These are phyloP conservation scores for Cunninghamia lanceolata DNA, from an alignment of 75 land plant genomes.

Conservation along the genomic window DNA sequence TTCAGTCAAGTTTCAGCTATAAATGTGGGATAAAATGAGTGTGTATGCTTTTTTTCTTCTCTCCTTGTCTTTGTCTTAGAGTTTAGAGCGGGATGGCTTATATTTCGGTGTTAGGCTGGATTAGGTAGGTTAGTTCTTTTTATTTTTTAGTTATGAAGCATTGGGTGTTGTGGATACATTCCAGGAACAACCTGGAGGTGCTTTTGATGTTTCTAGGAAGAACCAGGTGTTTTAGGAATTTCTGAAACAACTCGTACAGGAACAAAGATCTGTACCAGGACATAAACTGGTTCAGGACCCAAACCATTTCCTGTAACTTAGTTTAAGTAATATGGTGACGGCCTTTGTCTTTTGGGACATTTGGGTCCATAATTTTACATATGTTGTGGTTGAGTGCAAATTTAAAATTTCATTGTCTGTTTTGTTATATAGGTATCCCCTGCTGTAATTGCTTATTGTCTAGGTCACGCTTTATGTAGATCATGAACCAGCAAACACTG, in stretches of 20 bases:
- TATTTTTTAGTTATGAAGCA: too few relatives aligned
- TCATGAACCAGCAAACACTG: background rate
- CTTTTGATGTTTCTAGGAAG: background rate
- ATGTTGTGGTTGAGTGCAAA: background rate
- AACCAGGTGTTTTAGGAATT: background rate
- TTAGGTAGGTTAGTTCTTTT: background rate
- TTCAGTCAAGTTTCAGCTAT: background rate
- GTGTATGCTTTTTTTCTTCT: background rate
- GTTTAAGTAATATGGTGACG: background rate
- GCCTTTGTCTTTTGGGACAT: background rate
- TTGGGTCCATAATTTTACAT: background rate
- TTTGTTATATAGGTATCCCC: background rate
- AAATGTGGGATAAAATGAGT: background rate
- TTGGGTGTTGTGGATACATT: background rate
- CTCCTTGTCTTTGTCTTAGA: background rate
- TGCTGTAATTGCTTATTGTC: background rate
- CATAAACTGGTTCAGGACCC: background rate
- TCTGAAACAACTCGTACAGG: background rate
- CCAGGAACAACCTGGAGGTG: background rate
- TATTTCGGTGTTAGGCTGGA: background rate
- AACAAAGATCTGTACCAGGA: background rate
- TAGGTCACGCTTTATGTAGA: background rate
- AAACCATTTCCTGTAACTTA: background rate
- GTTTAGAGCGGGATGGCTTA: background rate
- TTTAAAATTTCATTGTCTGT: background rate